Evolutionary conservation across 1,284 basidiomycete species (phyloP).

Genomic region (Fomitopsis pinicola): DNA sequence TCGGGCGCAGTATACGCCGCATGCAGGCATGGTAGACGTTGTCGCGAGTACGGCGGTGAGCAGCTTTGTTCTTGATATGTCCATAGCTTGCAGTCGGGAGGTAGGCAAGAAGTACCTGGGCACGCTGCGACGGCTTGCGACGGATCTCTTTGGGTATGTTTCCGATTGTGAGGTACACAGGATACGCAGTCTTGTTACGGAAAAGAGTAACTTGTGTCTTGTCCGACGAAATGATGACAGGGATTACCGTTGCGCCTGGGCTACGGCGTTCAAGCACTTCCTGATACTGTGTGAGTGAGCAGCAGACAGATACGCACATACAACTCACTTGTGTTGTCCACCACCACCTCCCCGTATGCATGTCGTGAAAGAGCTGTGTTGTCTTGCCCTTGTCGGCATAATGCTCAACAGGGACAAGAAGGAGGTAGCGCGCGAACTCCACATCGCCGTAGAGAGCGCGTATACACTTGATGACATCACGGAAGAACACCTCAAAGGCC

Average conservation of each 20-base stretch:
- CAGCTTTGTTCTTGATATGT: neutral
- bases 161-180: conserved; percentile 39
- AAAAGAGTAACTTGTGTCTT: conserved; percentile 35
- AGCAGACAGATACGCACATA: too few species aligned
- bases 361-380: conserved; percentile 20
- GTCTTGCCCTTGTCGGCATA: conserved; percentile 15
- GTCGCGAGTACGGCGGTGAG: neutral
- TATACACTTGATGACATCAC: neutral
- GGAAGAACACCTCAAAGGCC: neutral
- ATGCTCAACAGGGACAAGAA: neutral
- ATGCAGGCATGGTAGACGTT: neutral
- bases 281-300: conserved; percentile 16
- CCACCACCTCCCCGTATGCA: conserved; percentile 33
- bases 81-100: conserved; percentile 30
- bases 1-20: neutral
- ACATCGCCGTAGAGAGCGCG: neutral
- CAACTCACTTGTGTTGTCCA: conserved; percentile 31
- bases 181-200: conserved; percentile 35
- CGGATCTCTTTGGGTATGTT: conserved; percentile 17
- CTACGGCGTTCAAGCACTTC: conserved; percentile 23
- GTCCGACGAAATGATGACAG: conserved; percentile 37
- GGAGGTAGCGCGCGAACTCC: neutral
- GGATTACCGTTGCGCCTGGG: conserved; percentile 34
- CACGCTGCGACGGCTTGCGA: conserved; percentile 29
- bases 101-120: conserved; percentile 35